Evolutionary conservation across 2,329 filamentous ascomycete species (phyloP), one percentile per base, ranked within the genome.

Genomic region (Ceratocystis harringtonii): DNA sequence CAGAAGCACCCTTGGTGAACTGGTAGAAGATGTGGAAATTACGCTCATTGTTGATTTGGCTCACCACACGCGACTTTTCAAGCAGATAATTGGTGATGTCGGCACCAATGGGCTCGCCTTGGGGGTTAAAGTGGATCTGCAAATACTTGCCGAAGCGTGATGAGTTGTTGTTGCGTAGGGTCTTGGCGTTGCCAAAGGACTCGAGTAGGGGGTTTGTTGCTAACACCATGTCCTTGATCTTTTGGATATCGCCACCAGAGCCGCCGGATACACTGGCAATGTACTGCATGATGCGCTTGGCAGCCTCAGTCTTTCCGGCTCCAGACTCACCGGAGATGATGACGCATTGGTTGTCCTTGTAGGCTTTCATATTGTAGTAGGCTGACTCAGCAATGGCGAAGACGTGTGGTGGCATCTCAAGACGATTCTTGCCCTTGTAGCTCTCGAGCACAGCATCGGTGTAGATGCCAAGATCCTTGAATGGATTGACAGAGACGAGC

Each of bases 11-110:
- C 77, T 97, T 99, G 60, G 94, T 90, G 75, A 97, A 96, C 75
- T 99, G 94, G 77, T 99, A 99, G 75, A 99, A 99, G 72, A 99
- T 97, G 77, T 99, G 94, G 76, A 99, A 99, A 77, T 96, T 97
- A 70, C 94, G 85, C 81, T 99, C 94, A 74, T 96, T 95, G 67
- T 79, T 81, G 70, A 97, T 97, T 78, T 97, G 94, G 17, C 92
- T 91, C 8, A 96, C 91, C 19, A 99, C 94, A 78, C 94, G 84
- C 61, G 90, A 87, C 80, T 97, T 97, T 75, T 99, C 94, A 64
- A 99, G 81, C 28, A 99, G 81, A 73, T 99, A 99, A 75, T 99
- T 99, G 73, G 92, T 96, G 76, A 99, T 96, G 75, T 96, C 94
- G 68, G 94, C 94, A 71, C 94, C 94, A 10, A 96, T 87, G 0